These are phyloP conservation scores for Diphasiastrum complanatum DNA, from an alignment of 83 land plant genomes.

Conservation along the genomic window DNA sequence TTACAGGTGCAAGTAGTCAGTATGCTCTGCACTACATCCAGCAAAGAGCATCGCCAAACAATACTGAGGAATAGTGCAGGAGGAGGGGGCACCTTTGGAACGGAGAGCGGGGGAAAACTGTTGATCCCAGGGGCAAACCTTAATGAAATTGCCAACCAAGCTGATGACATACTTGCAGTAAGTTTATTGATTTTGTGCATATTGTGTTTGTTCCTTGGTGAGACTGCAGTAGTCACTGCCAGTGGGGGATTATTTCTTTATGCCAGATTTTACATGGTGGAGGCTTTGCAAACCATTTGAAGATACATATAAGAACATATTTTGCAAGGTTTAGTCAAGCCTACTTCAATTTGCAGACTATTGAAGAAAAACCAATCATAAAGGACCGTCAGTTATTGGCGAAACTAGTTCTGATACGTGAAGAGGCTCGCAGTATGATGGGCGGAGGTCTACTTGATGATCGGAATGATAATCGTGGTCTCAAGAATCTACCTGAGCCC, in stretches of 20 bases:
- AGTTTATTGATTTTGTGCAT: neutral
- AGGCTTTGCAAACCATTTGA: neutral
- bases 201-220: neutral
- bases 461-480: conserved; percentile 67
- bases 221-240: neutral
- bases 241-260: too few species aligned
- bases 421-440: conserved; percentile 94
- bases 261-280: neutral
- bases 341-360: conserved; percentile 43
- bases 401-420: conserved; percentile 89
- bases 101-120: conserved; percentile 61
- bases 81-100: conserved; percentile 84
- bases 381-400: conserved; percentile 83
- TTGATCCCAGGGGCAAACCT: conserved; percentile 81
- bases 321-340: too few species aligned
- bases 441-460: conserved; percentile 95
- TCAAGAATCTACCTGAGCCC: conserved; percentile 74
- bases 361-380: conserved; percentile 69
- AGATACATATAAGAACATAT: neutral
- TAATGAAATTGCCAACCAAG: conserved; percentile 91
- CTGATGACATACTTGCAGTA: conserved; percentile 83
- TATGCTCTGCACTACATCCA: conserved; percentile 83
- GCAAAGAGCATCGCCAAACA: conserved; percentile 82
- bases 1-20: conserved; percentile 90
- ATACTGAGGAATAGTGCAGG: conserved; percentile 83